A percentile compares a stretch with the other conserved stretches of the same genome.
Evolutionary conservation across 345 rosid species (phyloP).

Genomic region (Linum usitatissimum): DNA sequence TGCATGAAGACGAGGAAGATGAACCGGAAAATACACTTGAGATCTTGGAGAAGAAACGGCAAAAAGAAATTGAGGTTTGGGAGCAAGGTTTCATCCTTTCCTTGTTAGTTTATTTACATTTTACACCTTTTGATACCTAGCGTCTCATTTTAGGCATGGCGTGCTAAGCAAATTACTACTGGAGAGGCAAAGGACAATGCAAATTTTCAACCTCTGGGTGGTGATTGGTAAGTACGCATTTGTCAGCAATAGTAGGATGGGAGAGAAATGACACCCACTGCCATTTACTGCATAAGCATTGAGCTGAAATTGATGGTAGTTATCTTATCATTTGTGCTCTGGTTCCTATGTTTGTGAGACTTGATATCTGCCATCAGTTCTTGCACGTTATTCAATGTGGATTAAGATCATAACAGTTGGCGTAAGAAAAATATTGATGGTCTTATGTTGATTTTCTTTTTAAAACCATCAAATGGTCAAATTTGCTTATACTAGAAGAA

Average conservation of each 20-base stretch:
- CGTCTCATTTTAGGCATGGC: constrained; percentile 59
- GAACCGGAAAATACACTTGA: constrained; percentile 58
- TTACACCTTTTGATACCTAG: constrained; percentile 8
- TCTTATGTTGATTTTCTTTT: too few relatives aligned
- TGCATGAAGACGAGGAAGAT: constrained; percentile 68
- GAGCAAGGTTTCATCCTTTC: neutral
- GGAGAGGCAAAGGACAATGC: constrained; percentile 94
- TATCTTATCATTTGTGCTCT: too few relatives aligned
- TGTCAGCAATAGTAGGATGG: neutral
- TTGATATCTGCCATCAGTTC: neutral
- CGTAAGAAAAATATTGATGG: too few relatives aligned
- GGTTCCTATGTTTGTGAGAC: neutral
- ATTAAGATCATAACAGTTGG: too few relatives aligned
- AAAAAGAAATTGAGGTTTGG: constrained; percentile 66
- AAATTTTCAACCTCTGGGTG: constrained; percentile 91
- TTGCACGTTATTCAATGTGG: too few relatives aligned
- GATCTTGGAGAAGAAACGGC: constrained; percentile 62
- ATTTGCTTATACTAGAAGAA: too few relatives aligned
- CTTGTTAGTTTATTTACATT: neutral
- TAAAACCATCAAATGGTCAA: too few relatives aligned
- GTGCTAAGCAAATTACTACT: constrained; percentile 69
- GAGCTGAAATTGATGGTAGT: neutral
- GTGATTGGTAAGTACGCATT: constrained; percentile 52
- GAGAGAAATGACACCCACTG: neutral
- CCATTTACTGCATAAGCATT: neutral